Percentiles rank a stretch among this genome's conserved stretches.
phyloP scores from a whole-genome alignment of 495 filamentous ascomycete genomes.

The Talaromyces wortmannii region DNA sequence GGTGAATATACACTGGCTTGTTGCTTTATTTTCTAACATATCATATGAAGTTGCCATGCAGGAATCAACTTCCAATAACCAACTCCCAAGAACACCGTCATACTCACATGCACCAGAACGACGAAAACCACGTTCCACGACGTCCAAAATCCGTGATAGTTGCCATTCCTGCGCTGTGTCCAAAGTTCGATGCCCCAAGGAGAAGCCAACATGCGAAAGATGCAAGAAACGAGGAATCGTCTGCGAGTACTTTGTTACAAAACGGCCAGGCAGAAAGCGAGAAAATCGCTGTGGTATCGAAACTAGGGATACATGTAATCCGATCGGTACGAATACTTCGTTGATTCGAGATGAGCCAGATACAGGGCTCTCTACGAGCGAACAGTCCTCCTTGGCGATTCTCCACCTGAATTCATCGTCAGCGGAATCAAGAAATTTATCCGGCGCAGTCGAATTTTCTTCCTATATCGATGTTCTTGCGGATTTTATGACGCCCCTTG shows the following conservation, averaged over 20 bases:
- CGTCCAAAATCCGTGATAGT: slow-evolving; percentile 17
- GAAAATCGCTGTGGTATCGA: slow-evolving; percentile 7
- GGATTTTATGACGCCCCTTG: background rate
- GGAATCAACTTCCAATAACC: background rate
- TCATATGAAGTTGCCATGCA: background rate
- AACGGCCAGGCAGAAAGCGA: slow-evolving; percentile 24
- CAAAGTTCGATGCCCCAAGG: slow-evolving; percentile 50
- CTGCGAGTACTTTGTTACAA: slow-evolving; percentile 49
- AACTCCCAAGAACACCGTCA: background rate
- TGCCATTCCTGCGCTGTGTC: slow-evolving; percentile 19
- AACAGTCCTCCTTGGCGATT: background rate
- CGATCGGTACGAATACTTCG: background rate
- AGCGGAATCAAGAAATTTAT: background rate
- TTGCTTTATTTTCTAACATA: background rate
- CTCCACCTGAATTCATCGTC: background rate
- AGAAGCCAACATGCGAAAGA: slow-evolving; percentile 48
- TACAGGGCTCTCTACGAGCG: background rate
- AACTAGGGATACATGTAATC: background rate
- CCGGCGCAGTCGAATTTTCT: background rate
- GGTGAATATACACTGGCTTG: too few relatives aligned
- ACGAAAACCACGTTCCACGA: background rate
- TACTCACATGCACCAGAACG: background rate
- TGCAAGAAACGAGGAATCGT: slow-evolving; percentile 43
- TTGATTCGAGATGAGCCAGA: background rate
- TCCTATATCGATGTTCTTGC: background rate